These are phyloP conservation scores for Suillus clintonianus DNA, from an alignment of 768 basidiomycete species.

Conservation along the genomic window DNA sequence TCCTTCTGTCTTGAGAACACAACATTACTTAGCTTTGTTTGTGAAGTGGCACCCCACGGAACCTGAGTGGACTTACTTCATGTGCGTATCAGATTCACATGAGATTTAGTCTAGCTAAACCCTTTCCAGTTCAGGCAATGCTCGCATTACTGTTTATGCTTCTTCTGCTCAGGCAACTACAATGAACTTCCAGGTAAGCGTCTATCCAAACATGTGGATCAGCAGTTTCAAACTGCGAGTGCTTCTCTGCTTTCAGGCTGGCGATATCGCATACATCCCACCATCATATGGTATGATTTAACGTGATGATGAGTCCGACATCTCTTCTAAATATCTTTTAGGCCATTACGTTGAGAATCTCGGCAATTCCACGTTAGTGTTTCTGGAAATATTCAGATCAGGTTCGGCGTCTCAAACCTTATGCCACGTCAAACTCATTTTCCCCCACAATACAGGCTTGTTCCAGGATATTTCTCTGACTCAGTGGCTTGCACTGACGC, in stretches of 20 bases:
- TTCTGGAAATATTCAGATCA: conserved; percentile 64
- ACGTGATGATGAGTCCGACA: neutral
- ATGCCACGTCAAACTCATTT: neutral
- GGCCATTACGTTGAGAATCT: conserved; percentile 73
- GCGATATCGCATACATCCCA: conserved; percentile 28
- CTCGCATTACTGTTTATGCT: conserved; percentile 46
- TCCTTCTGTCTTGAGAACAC: neutral
- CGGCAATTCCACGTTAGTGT: conserved; percentile 56
- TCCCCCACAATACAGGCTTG: conserved; percentile 31
- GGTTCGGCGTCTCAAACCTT: conserved; percentile 31
- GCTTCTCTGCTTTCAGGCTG: conserved; percentile 25
- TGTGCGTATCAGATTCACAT: conserved; percentile 25
- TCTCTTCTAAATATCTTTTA: conserved; percentile 15
- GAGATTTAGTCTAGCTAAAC: neutral
- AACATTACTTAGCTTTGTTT: neutral
- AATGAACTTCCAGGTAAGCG: conserved; percentile 46
- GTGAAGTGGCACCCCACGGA: conserved; percentile 53
- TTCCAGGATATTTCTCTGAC: conserved; percentile 60
- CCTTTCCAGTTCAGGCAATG: conserved; percentile 36
- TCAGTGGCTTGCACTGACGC: conserved; percentile 65
- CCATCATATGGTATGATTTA: conserved; percentile 22
- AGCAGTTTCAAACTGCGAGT: neutral
- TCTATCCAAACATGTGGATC: neutral
- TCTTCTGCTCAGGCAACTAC: conserved; percentile 42
- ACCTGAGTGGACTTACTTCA: conserved; percentile 48